Evolutionary conservation across 176 grass and related monocot species (phyloP).

Genomic region (Lolium perenne): DNA sequence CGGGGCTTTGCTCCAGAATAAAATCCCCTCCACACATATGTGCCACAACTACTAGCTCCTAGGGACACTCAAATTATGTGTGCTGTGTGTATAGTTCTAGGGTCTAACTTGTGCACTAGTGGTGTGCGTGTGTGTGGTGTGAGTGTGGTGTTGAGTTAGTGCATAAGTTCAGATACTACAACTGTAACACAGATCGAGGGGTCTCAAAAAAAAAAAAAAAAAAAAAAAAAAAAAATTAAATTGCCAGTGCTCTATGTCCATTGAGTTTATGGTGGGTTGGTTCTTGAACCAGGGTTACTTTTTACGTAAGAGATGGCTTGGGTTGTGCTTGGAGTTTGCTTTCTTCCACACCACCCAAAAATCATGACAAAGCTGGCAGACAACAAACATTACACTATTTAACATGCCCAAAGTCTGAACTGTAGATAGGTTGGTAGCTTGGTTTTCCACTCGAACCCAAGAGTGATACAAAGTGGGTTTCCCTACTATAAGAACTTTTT

Average conservation of each 20-base stretch:
- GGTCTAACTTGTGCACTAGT: no score
- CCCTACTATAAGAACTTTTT: background rate
- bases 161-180: no score
- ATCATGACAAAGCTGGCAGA: background rate
- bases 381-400: background rate
- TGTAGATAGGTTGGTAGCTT: background rate
- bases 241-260: background rate
- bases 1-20: no score
- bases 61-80: no score
- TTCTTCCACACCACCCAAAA: background rate
- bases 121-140: no score
- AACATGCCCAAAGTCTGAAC: background rate
- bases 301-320: background rate
- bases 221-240: no score
- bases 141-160: no score
- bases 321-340: background rate
- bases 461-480: background rate
- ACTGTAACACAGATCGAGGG: no score
- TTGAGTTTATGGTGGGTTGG: background rate
- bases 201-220: no score
- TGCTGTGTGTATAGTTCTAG: no score
- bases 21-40: no score
- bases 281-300: background rate
- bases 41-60: no score
- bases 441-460: background rate